Base-by-base conservation (phyloP, 805 yeast genomes). In the Candida parachauliodes region DNA sequence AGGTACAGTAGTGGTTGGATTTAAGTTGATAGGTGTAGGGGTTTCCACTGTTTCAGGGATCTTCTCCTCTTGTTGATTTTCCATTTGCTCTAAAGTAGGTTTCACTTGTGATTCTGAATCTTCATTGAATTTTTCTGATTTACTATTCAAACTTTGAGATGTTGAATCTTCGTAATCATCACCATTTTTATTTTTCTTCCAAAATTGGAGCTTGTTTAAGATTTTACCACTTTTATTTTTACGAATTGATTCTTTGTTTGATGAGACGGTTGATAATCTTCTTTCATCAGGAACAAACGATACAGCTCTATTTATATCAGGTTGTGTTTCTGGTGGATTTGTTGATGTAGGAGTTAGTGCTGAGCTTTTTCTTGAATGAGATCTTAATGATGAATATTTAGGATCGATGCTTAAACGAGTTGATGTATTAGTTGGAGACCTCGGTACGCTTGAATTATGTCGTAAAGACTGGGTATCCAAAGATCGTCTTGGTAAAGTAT, bases 181-280 rank as follows among this genome's bases (percentile, higher is more conserved):
- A 5, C 7, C 20, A 18, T 12, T 18, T 33, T 42, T 50, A 25
- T 36, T 47, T 34, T 42, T 51, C 36, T 59, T 65, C 73, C 73
- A 67, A 42, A 67, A 67, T 48, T 61, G 68, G 4, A 67, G 50
- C 39, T 55, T 62, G 25, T 52, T 55, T 18, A 65, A 43, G 15
- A 65, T 43, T 28, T 51, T 57, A 19, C 47, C 52, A 31, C 57
- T 52, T 42, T 51, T 53, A 24, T 40, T 51, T 31, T 40, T 51
- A 28, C 28, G 45, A 3, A 17, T 25, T 1, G 24, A 9, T 32
- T 38, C 32, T 28, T 37, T 18, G 32, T 34, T 9, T 34, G 46
- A 42, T 34, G 48, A 44, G 3, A 45, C 39, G 12, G 39, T 35
- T 1, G 54, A 50, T 4, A 39, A 21, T 36, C 43, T 37, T 17